phyloP scores from a whole-genome alignment of 1,284 basidiomycete species.

The Boletus hoseneyae region DNA sequence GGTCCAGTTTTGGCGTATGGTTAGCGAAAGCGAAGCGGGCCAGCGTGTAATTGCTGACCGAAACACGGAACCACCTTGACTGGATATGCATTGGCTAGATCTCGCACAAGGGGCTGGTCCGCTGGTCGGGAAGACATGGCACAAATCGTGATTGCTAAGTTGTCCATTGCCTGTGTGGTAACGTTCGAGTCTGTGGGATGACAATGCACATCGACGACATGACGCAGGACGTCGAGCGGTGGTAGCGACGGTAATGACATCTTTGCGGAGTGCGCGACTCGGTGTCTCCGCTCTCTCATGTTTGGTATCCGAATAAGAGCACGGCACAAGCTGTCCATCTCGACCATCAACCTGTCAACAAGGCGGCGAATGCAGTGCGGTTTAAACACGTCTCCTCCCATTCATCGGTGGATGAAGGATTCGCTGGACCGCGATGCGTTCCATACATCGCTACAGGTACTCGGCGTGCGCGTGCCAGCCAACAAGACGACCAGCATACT shows the following conservation, averaged over 20 bases:
- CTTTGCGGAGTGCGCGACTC: too few relatives aligned
- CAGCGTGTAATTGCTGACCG: conserved; percentile 43
- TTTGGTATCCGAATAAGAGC: conserved; percentile 14
- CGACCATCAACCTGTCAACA: conserved; percentile 5
- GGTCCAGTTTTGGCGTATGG: conserved; percentile 10
- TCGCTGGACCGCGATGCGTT: conserved; percentile 65
- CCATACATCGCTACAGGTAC: conserved; percentile 56
- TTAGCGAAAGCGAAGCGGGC: conserved; percentile 9
- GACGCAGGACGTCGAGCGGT: conserved; percentile 46
- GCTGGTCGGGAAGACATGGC: conserved; percentile 65
- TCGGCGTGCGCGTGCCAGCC: conserved; percentile 65
- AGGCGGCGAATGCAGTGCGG: conserved; percentile 19
- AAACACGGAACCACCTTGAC: conserved; percentile 73
- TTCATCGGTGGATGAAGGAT: conserved; percentile 41
- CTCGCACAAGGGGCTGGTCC: conserved; percentile 64
- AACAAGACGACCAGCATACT: conserved; percentile 53
- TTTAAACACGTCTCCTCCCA: conserved; percentile 57
- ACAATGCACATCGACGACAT: conserved; percentile 76
- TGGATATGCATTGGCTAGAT: conserved; percentile 55
- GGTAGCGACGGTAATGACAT: conserved; percentile 12
- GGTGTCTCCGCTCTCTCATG: conserved; percentile 12
- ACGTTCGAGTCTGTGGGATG: conserved; percentile 72
- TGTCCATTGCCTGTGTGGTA: conserved; percentile 43
- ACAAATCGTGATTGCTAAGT: conserved; percentile 60
- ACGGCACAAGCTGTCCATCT: conserved; percentile 5